These are phyloP conservation scores for Phialocephala sp. DNA, from an alignment of 2,329 filamentous ascomycete species.

Conservation along the genomic window DNA sequence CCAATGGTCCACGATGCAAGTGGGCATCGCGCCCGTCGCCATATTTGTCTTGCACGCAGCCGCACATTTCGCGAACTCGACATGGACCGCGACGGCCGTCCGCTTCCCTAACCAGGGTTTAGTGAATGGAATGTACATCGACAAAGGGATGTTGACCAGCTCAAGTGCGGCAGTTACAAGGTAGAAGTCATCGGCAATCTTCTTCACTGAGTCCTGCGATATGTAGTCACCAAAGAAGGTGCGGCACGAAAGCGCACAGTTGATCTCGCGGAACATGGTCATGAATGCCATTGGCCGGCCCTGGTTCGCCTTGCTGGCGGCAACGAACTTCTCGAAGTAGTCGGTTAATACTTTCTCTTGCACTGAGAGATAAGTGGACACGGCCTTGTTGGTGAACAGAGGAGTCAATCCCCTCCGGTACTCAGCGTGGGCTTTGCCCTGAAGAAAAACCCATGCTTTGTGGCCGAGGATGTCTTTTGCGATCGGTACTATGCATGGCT, in stretches of 20 bases:
- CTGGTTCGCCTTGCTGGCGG: conserved; percentile 58
- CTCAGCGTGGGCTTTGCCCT: conserved; percentile 77
- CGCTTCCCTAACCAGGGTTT: conserved; percentile 81
- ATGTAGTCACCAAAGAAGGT: conserved; percentile 85
- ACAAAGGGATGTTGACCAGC: conserved; percentile 75
- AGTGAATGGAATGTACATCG: conserved; percentile 75
- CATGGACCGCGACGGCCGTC: conserved; percentile 71
- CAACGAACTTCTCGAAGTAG: conserved; percentile 73
- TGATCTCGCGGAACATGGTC: conserved; percentile 75
- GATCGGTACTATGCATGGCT: conserved; percentile 79
- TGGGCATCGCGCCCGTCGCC: conserved; percentile 69
- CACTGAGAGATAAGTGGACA: conserved; percentile 73
- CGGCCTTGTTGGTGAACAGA: conserved; percentile 75
- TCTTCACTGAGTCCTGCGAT: conserved; percentile 71
- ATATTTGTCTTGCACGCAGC: conserved; percentile 75
- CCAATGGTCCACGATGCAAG: conserved; percentile 81
- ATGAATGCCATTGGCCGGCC: conserved; percentile 71
- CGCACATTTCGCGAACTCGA: conserved; percentile 73
- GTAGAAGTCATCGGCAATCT: conserved; percentile 81
- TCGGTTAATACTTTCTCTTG: conserved; percentile 75
- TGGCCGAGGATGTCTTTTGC: conserved; percentile 75
- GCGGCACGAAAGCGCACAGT: conserved; percentile 77
- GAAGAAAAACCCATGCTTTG: conserved; percentile 79
- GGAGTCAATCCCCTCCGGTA: conserved; percentile 77
- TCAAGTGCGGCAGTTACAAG: conserved; percentile 78